A percentile compares a stretch with the other conserved stretches of the same genome.
Evolutionary conservation across 1,284 basidiomycete genomes (phyloP).

Genomic region (Apiotrichum gracile): DNA sequence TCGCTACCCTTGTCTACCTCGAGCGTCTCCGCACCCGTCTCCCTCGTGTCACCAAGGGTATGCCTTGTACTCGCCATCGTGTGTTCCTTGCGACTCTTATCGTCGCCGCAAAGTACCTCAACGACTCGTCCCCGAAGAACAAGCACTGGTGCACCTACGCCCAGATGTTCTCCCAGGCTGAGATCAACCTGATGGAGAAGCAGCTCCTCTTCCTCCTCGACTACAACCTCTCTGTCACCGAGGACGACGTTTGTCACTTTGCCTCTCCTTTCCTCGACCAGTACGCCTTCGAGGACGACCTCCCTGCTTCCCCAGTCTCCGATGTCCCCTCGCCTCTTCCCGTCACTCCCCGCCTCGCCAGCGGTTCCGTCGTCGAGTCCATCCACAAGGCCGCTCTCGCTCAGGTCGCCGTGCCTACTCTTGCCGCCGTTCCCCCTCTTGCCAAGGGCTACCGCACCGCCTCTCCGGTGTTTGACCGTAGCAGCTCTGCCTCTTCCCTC

Average conservation of each 20-base stretch:
- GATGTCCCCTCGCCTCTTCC: conserved; percentile 29
- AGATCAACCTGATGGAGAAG: conserved; percentile 93
- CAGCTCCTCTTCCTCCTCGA: conserved; percentile 84
- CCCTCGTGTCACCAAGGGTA: conserved; percentile 82
- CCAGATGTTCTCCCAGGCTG: conserved; percentile 55
- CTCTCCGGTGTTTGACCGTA: conserved; percentile 45
- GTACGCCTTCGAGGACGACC: conserved; percentile 18
- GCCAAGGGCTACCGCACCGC: neutral
- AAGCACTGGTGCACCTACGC: conserved; percentile 81
- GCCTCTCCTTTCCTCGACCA: conserved; percentile 62
- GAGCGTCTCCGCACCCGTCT: conserved; percentile 76
- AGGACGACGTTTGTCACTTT: conserved; percentile 66
- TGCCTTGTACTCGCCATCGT: conserved; percentile 89
- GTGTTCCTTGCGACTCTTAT: conserved; percentile 95
- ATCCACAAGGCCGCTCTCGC: conserved; percentile 8
- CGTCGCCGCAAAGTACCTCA: conserved; percentile 94
- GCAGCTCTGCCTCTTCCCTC: conserved; percentile 44
- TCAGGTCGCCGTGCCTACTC: neutral
- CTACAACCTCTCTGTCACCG: conserved; percentile 50
- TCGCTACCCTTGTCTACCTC: conserved; percentile 88
- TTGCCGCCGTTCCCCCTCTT: neutral
- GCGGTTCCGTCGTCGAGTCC: conserved; percentile 4
- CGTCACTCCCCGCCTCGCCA: conserved; percentile 25
- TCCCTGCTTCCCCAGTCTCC: conserved; percentile 23
- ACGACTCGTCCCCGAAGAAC: conserved; percentile 94